Conservation (phyloP, 306 rosid species). For the Vicia faba region DNA sequence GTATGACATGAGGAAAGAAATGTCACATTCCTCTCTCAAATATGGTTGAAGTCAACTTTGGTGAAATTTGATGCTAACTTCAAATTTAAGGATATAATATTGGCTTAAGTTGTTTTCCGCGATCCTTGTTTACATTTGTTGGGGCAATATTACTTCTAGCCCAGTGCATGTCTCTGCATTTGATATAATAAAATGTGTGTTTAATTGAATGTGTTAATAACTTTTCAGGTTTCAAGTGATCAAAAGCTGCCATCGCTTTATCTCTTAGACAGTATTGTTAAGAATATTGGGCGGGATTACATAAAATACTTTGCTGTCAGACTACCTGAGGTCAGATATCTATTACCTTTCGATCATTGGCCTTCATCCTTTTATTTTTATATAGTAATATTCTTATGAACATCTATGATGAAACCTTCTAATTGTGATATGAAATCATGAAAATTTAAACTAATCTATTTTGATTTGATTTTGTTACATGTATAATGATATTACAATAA, state of each 20-base stretch:
- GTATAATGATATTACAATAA: conserved; percentile 8
- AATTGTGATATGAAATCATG: conserved; percentile 11
- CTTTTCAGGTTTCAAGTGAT: conserved; percentile 87
- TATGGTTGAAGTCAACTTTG: conserved; percentile 17
- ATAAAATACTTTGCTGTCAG: conserved; percentile 80
- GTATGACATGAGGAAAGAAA: neutral
- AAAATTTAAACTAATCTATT: conserved; percentile 20
- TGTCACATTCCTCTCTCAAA: neutral
- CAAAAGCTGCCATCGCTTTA: conserved; percentile 98
- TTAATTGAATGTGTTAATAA: conserved; percentile 36
- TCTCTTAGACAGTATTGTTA: conserved; percentile 97
- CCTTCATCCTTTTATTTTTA: conserved; percentile 8
- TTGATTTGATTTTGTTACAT: conserved; percentile 17
- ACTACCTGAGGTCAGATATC: conserved; percentile 90
- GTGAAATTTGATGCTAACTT: conserved; percentile 21
- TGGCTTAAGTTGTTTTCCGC: conserved; percentile 23
- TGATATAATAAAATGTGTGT: conserved; percentile 15
- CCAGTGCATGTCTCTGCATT: conserved; percentile 17
- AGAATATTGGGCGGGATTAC: conserved; percentile 96
- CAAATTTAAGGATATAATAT: neutral
- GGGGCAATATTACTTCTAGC: conserved; percentile 25
- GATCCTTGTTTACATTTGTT: conserved; percentile 20
- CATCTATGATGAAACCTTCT: conserved; percentile 18
- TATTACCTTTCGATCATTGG: conserved; percentile 27
- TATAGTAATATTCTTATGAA: conserved; percentile 15